Base-by-base conservation (phyloP, 108 stramenopile genomes). In the Discostella stelligeroides region DNA sequence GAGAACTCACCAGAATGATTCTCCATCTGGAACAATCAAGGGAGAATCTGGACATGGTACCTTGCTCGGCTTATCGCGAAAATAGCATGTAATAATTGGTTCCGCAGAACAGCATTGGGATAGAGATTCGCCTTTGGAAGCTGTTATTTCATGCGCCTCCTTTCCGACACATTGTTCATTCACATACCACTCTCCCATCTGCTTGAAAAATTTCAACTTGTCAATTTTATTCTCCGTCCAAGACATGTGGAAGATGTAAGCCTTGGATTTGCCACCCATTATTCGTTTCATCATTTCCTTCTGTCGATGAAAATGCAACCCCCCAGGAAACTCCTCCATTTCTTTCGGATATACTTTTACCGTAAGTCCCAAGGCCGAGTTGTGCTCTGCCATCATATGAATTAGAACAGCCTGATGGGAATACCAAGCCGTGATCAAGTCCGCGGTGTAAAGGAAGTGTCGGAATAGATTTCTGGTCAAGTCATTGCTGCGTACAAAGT, bases 141-240 rank as follows among this genome's bases (percentile, higher is more conserved):
- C 50, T 1, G 49, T 18, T 28, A 82, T 76, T 42, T 82, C 46
- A 20, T 29, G 17, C 29, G 51, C 14, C 21, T 21, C 38, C 28
- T 80, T 72, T 7, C 66, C 79, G n/a, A 80, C 45, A 63, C 92
- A 92, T 18, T 41, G 17, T 12, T 87, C 89, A 55, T 80, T 15
- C 24, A 88, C 70, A 56, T 84, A 87, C 87, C 87, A 92, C 38
- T 87, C 84, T 4, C 92, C 88, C 81, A 93, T 81, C 73, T 95
- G 90, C 59, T 83, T 56, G 7, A 90, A 84, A 66, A 82, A 92
- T 13, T 66, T 58, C 5, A 92, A 17, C 66, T 97, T 97, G 72
- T 97, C 85, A 46, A 79, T 80, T 68, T 93, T 93, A 68, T 88
- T 86, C 15, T 55, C 45, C 3, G 96, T 97, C 94, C 94, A 96